Conservation (phyloP, 2,329 filamentous ascomycete genomes). For the Remersonia thermophila region DNA sequence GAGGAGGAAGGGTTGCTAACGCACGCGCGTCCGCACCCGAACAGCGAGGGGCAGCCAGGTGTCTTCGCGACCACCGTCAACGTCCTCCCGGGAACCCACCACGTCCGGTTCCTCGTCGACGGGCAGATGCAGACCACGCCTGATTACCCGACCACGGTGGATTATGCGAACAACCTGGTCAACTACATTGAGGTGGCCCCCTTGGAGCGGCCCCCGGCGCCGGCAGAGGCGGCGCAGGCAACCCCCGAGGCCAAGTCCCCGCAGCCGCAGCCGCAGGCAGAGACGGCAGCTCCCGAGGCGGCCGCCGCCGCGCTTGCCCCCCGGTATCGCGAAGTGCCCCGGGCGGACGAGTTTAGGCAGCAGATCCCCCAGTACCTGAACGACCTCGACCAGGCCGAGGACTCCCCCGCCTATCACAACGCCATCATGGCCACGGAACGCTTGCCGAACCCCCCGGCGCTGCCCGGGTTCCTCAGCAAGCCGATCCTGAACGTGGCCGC, state of each 20-base stretch:
- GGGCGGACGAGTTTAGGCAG: conserved; percentile 51
- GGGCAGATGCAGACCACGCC: conserved; percentile 84
- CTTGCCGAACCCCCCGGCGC: conserved; percentile 67
- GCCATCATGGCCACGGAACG: conserved; percentile 65
- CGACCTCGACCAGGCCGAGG: conserved; percentile 77
- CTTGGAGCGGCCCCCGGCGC: conserved; percentile 45
- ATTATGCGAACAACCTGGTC: conserved; percentile 94
- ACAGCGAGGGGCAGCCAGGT: conserved; percentile 43
- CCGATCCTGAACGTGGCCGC: conserved; percentile 86
- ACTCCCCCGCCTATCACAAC: conserved; percentile 59
- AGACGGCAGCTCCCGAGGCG: conserved; percentile 24
- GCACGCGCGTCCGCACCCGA: too few species aligned
- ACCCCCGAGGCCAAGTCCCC: conserved; percentile 20
- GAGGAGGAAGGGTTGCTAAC: too few species aligned
- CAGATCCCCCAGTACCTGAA: conserved; percentile 74
- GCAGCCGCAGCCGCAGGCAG: conserved; percentile 21
- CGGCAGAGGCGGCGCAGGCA: conserved; percentile 18
- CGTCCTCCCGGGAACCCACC: conserved; percentile 85
- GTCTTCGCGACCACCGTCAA: conserved; percentile 67
- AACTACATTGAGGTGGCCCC: conserved; percentile 94
- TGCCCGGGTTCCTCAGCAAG: conserved; percentile 86
- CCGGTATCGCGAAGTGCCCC: conserved; percentile 43
- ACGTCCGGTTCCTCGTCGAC: conserved; percentile 92
- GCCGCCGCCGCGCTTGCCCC: conserved; percentile 33
- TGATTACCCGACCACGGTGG: conserved; percentile 82